These are phyloP conservation scores for Tuber indicum DNA, from an alignment of 495 filamentous ascomycete genomes.

Conservation along the genomic window DNA sequence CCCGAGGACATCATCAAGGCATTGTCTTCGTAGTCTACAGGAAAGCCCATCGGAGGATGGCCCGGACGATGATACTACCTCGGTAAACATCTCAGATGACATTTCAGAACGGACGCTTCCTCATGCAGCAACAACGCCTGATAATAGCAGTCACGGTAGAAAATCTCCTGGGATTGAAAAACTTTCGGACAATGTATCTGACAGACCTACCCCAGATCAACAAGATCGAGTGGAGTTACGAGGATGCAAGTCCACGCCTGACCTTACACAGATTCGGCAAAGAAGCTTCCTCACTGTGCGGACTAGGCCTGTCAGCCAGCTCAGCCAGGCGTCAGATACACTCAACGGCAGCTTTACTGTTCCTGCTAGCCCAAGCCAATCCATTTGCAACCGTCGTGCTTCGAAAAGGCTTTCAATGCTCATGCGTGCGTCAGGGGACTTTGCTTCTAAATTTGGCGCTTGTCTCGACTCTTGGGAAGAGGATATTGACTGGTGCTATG, in stretches of 20 bases:
- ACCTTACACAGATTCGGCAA: constrained; percentile 30
- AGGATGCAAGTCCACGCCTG: constrained; percentile 31
- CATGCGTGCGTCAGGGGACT: constrained; percentile 23
- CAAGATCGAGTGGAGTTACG: constrained; percentile 26
- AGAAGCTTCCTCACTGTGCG: constrained; percentile 31
- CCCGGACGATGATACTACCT: constrained; percentile 10
- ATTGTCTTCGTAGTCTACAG: constrained; percentile 34
- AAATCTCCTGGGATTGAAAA: constrained; percentile 32
- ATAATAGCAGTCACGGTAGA: constrained; percentile 24
- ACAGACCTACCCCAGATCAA: constrained; percentile 17
- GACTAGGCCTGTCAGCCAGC: constrained; percentile 34
- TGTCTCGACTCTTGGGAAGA: constrained; percentile 72
- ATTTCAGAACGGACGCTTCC: constrained; percentile 11
- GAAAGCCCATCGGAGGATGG: constrained; percentile 33
- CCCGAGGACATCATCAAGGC: constrained; percentile 29
- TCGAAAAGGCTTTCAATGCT: constrained; percentile 26
- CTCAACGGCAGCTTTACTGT: constrained; percentile 35
- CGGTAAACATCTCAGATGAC: neutral
- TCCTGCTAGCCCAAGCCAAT: constrained; percentile 26
- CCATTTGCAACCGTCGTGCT: constrained; percentile 27
- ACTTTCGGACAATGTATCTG: constrained; percentile 12
- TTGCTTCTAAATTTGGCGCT: constrained; percentile 40
- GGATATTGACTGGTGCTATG: constrained; percentile 91
- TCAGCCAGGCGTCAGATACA: constrained; percentile 38
- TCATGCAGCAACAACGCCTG: constrained; percentile 33